Conservation (phyloP, 2,329 filamentous ascomycete species). For the Aureobasidium sp. region DNA sequence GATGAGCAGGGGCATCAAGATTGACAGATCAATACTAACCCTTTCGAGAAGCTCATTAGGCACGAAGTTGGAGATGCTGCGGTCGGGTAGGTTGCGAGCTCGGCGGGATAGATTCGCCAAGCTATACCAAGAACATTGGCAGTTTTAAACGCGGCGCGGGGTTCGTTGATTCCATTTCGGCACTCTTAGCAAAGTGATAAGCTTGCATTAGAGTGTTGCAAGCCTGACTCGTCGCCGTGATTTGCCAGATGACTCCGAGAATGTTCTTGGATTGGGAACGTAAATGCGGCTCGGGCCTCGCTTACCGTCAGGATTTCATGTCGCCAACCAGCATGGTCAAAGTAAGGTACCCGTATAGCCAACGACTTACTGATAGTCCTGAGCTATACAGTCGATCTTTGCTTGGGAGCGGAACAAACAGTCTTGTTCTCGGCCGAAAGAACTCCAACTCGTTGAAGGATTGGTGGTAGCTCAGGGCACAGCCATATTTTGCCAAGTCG, state of each 20-base stretch:
- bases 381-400: background rate
- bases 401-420: background rate
- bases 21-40: constrained; percentile 1
- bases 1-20: constrained; percentile 4
- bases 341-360: background rate
- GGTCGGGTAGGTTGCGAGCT: constrained; percentile 3
- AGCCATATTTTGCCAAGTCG: constrained; percentile 10
- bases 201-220: constrained; percentile 11
- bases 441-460: background rate
- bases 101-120: constrained; percentile 12
- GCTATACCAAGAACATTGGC: constrained; percentile 21
- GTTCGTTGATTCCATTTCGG: background rate
- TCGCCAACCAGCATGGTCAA: background rate
- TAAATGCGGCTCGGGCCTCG: constrained; percentile 8
- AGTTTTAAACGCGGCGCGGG: constrained; percentile 1
- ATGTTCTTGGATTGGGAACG: background rate
- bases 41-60: constrained; percentile 15
- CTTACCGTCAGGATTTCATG: background rate
- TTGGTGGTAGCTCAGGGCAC: background rate
- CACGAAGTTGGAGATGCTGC: background rate
- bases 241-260: background rate
- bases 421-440: background rate
- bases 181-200: background rate
- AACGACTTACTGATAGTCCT: background rate
- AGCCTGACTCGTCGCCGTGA: background rate